A percentile compares a stretch with the other conserved stretches of the same genome.
These are phyloP conservation scores for Spathaspora gorwiae DNA, from an alignment of 805 yeast genomes.

Conservation along the genomic window DNA sequence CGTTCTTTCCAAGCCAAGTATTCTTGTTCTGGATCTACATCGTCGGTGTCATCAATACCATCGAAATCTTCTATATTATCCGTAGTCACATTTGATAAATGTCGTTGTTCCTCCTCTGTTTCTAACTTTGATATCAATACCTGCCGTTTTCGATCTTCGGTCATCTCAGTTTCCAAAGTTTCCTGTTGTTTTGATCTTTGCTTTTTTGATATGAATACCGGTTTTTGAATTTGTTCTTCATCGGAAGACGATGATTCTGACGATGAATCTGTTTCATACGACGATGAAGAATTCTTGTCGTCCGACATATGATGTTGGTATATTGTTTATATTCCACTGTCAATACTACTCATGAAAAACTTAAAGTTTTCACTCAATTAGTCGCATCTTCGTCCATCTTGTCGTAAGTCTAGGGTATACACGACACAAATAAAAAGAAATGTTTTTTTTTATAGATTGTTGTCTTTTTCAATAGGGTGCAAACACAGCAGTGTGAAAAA, in stretches of 20 bases:
- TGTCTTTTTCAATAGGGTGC: too few relatives aligned
- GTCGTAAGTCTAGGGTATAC: neutral
- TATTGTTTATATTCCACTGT: neutral
- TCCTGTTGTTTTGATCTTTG: constrained; percentile 3
- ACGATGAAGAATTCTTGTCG: constrained; percentile 1
- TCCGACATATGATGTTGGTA: neutral
- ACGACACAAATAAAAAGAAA: too few relatives aligned
- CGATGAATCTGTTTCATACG: constrained; percentile 5
- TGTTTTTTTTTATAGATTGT: too few relatives aligned
- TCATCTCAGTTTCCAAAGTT: neutral
- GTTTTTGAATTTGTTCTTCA: constrained; percentile 8
- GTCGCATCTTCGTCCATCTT: neutral
- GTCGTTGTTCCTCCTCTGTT: neutral
- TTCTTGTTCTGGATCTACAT: constrained; percentile 30
- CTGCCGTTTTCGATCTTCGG: constrained; percentile 4
- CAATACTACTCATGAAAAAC: neutral
- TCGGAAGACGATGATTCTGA: constrained; percentile 7
- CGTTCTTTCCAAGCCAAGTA: constrained; percentile 26
- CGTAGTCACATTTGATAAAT: neutral
- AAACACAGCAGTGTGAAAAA: too few relatives aligned
- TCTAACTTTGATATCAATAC: constrained; percentile 4
- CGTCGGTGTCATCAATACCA: constrained; percentile 33
- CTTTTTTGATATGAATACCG: constrained; percentile 11
- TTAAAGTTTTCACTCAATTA: too few relatives aligned
- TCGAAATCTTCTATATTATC: constrained; percentile 13